Evolutionary conservation across 805 yeast genomes (phyloP).

Genomic region (Candida argentea): DNA sequence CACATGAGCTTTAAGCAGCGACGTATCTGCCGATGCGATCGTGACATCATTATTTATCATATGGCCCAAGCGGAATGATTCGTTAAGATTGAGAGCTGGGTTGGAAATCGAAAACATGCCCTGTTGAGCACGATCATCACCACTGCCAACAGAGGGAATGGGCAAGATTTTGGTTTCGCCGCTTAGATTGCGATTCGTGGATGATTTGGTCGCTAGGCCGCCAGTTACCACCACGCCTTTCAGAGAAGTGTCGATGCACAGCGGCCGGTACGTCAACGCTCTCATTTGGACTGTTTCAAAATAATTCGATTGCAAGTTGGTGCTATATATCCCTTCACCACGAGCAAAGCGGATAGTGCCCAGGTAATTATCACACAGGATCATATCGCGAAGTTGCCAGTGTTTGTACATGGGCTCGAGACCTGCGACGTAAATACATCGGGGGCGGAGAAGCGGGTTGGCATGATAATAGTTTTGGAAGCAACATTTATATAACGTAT

Average conservation of each 20-base stretch:
- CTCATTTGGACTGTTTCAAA: not conserved
- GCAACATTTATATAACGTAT: slow-evolving; percentile 17
- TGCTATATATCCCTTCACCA: slow-evolving; percentile 36
- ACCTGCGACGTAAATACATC: slow-evolving; percentile 24
- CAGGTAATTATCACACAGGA: slow-evolving; percentile 37
- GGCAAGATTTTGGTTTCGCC: slow-evolving; percentile 9
- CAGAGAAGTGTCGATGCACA: slow-evolving; percentile 50
- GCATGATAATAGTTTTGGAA: slow-evolving; percentile 35
- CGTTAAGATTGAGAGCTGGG: slow-evolving; percentile 35
- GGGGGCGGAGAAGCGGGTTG: slow-evolving; percentile 25
- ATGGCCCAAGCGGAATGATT: slow-evolving; percentile 59
- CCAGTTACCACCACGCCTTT: slow-evolving; percentile 42
- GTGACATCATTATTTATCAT: slow-evolving; percentile 76
- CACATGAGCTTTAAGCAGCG: slow-evolving; percentile 46
- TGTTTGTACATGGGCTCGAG: slow-evolving; percentile 33
- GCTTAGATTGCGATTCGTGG: slow-evolving; percentile 9
- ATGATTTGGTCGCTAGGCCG: slow-evolving; percentile 35
- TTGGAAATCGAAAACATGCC: slow-evolving; percentile 58
- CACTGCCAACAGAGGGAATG: slow-evolving; percentile 1
- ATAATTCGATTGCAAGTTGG: slow-evolving; percentile 2
- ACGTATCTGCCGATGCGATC: slow-evolving; percentile 16
- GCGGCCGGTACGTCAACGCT: slow-evolving; percentile 49
- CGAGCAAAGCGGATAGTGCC: slow-evolving; percentile 48
- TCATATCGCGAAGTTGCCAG: slow-evolving; percentile 78
- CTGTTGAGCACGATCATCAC: slow-evolving; percentile 17